Evolutionary conservation across 2,329 filamentous ascomycete genomes (phyloP).

Genomic region (Didymella segeticola): DNA sequence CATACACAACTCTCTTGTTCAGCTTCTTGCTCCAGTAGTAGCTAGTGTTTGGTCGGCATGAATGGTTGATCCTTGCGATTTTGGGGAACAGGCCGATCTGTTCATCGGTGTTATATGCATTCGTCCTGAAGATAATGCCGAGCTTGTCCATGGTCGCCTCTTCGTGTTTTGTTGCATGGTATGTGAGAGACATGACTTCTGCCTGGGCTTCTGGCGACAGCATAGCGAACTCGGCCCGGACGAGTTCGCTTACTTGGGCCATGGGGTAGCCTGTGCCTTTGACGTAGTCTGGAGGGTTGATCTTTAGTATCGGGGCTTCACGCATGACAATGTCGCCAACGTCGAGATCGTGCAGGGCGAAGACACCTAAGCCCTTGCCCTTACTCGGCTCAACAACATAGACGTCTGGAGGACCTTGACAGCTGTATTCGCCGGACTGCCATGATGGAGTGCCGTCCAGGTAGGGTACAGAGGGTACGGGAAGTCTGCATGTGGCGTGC

Average conservation of each 20-base stretch:
- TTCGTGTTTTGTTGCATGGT: conserved; percentile 29
- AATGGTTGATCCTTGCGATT: conserved; percentile 48
- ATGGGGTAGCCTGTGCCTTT: conserved; percentile 39
- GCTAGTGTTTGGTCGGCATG: conserved; percentile 46
- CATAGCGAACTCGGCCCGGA: conserved; percentile 33
- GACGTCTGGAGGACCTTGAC: conserved; percentile 31
- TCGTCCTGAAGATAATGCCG: conserved; percentile 45
- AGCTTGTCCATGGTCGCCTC: conserved; percentile 30
- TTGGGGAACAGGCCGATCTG: conserved; percentile 46
- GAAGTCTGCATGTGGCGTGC: conserved; percentile 20
- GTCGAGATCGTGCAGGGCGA: conserved; percentile 48
- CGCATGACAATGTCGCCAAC: conserved; percentile 50
- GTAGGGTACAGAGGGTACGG: conserved; percentile 11
- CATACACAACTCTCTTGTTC: conserved; percentile 44
- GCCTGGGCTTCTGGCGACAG: conserved; percentile 29
- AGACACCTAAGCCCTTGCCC: conserved; percentile 53
- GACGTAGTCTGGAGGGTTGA: conserved; percentile 35
- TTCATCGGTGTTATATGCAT: conserved; percentile 48
- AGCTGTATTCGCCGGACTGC: conserved; percentile 27
- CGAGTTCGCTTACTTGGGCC: conserved; percentile 26
- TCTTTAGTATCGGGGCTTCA: conserved; percentile 49
- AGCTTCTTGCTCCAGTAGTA: conserved; percentile 46
- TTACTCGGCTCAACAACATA: conserved; percentile 42
- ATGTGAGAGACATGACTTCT: conserved; percentile 38
- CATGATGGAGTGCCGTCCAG: conserved; percentile 19